Evolutionary conservation across 139 green algal genomes (phyloP), one percentile per base, ranked within the genome.

Genomic region (Mesostigma viride): DNA sequence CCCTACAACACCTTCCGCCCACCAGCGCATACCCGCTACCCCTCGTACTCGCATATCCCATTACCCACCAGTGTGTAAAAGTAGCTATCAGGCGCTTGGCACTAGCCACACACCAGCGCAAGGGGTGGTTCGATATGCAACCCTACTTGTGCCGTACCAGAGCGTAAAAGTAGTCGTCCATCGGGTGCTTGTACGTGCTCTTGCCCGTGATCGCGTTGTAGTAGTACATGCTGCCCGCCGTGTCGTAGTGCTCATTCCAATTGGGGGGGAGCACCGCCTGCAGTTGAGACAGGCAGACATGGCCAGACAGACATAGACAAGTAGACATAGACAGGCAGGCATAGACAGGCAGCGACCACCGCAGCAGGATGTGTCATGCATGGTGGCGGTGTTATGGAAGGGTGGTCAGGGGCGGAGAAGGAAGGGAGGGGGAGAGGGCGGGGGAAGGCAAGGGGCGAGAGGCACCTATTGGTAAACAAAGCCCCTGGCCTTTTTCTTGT

Each of bases 91-190:
- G 40, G 40, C 14, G 8, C 14, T 51, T 8, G 8, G 8, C 40
- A 14, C 40, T 8, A 51, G 40, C 40, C 40, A 53, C 14, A 53
- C 40, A 53, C 40, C 40, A 17, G 40, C 40, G 40, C 40, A 53
- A 26, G 14, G 6, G 31, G 40, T 53, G 17, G 6, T 8, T 62
- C 8, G 24, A 28, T 34, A 31, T 62, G n/a, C 24, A 62, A 31
- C 20, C 6, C 8, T 53, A 24, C 14, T 53, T 53, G 53, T 24
- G 64, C 47, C 28, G 24, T 67, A 64, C 65, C 24, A 72, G 65
- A 17, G 65, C 65, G 53, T 56, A 72, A n/a, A 72, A 72, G 65
- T 72, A 72, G 48, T 72, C 65, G 65, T 72, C 65, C 34, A 72
- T 53, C 11, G 65, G 65, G 53, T 72, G 65, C 48, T 72, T 72